Evolutionary conservation across 306 rosid genomes (phyloP), one percentile per base, ranked within the genome.

Genomic region (Malus sylvestris): DNA sequence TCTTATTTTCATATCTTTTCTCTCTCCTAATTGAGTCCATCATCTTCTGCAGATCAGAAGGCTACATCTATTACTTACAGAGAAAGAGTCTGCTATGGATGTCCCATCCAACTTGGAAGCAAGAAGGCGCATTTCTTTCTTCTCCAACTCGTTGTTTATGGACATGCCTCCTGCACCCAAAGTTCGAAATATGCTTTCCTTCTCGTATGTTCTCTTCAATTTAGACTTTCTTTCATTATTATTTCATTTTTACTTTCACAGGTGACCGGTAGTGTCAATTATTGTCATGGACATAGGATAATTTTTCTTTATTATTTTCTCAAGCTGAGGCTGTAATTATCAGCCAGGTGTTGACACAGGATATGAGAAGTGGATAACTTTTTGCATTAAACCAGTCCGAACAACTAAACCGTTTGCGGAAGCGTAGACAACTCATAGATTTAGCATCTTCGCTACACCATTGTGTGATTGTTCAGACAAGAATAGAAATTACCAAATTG

Each of bases 21-120:
- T 60, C 38, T 64, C 25, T 46, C 64, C 19, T 38, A 20, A 46
- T 15, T 11, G 42, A 53, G 63, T 81, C 46, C 57, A 58, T 82
- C 76, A 75, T 72, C 81, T 45, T 84, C 67, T 77, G 75, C 86
- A 95, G 98, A 87, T 95, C 55, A 82, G 86, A 81, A 92, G 98
- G 83, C 85, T 95, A 75, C 97, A 89, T 60, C 87, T 95, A 63
- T 81, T 95, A 92, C 97, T 95, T 74, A 95, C 97, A 25, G 97
- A 89, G 76, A 95, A 74, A 88, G 98, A 95, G 85, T 95, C 98
- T 76, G 98, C 98, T 60, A 92, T 92, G 98, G 98, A 95, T 73
- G 97, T 95, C 58, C 98, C 98, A 3, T 84, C 97, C 40, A 90
- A 95, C 89, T 85, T 92, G 95, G 97, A 95, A 85, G 98, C 98